A percentile compares a stretch with the other conserved stretches of the same genome.
Conservation (phyloP, 2,329 filamentous ascomycete genomes). For the Sporothrix luriei region DNA sequence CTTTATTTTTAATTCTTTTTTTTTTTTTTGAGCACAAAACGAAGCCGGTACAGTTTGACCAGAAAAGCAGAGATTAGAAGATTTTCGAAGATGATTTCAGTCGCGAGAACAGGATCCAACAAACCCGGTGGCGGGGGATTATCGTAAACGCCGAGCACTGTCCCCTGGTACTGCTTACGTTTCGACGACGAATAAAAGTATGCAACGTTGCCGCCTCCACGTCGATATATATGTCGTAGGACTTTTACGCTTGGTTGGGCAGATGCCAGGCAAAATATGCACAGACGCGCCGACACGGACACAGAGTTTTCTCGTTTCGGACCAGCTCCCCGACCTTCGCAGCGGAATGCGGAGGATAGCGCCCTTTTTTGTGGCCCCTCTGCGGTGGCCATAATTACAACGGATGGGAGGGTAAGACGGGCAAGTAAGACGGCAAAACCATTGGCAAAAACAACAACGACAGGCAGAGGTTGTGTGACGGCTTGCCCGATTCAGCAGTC, state of each 20-base stretch:
- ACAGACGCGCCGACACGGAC: background rate
- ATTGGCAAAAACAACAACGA: background rate
- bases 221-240: background rate
- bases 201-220: too few species aligned
- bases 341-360: background rate
- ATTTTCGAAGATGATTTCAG: background rate
- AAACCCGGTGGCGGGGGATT: background rate
- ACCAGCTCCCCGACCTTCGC: background rate
- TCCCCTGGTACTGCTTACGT: background rate
- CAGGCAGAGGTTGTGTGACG: constrained; percentile 3
- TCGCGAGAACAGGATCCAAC: background rate
- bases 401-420: constrained; percentile 5
- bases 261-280: background rate
- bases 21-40: too few species aligned
- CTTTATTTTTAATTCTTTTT: too few species aligned
- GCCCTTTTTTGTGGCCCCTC: too few species aligned
- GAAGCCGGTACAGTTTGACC: too few species aligned
- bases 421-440: constrained; percentile 16
- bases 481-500: constrained; percentile 11
- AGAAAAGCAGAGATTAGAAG: too few species aligned
- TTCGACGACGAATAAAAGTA: background rate
- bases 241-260: constrained; percentile 5
- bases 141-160: too few species aligned
- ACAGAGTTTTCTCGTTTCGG: constrained; percentile 4
- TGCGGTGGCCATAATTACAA: background rate